These are phyloP conservation scores for Phytopythium kandeliae DNA, from an alignment of 352 stramenopile genomes.

Conservation along the genomic window DNA sequence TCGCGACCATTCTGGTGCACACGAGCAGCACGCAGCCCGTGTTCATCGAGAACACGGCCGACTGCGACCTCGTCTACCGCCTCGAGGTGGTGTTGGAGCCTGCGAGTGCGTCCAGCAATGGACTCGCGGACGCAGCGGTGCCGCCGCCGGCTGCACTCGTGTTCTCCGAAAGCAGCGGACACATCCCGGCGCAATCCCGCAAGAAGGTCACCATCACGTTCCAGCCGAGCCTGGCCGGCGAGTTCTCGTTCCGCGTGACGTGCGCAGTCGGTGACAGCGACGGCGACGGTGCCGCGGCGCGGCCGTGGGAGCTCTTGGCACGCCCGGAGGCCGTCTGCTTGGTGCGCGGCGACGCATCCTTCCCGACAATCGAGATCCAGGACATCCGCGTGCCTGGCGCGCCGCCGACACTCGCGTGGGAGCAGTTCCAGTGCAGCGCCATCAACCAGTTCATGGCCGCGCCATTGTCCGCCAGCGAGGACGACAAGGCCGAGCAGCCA, in stretches of 20 bases:
- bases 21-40: slow-evolving; percentile 60
- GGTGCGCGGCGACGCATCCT: slow-evolving; percentile 75
- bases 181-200: slow-evolving; percentile 66
- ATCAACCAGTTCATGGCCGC: slow-evolving; percentile 68
- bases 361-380: slow-evolving; percentile 82
- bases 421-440: slow-evolving; percentile 65
- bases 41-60: slow-evolving; percentile 65
- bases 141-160: slow-evolving; percentile 18
- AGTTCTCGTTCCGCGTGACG: slow-evolving; percentile 68
- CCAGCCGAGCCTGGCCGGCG: slow-evolving; percentile 44
- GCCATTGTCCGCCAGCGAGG: slow-evolving; percentile 28
- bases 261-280: slow-evolving; percentile 40
- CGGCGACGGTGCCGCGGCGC: slow-evolving; percentile 12
- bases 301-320: slow-evolving; percentile 17
- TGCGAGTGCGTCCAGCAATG: background rate
- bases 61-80: slow-evolving; percentile 72
- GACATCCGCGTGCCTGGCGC: slow-evolving; percentile 65
- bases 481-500: slow-evolving; percentile 14
- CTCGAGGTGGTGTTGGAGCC: background rate
- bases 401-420: slow-evolving; percentile 50
- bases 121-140: background rate
- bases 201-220: slow-evolving; percentile 83
- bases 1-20: slow-evolving; percentile 85
- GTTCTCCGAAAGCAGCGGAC: slow-evolving; percentile 57
- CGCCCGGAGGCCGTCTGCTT: slow-evolving; percentile 30